Evolutionary conservation across 75 land plant genomes (phyloP).

Genomic region (Gnetum montanum): DNA sequence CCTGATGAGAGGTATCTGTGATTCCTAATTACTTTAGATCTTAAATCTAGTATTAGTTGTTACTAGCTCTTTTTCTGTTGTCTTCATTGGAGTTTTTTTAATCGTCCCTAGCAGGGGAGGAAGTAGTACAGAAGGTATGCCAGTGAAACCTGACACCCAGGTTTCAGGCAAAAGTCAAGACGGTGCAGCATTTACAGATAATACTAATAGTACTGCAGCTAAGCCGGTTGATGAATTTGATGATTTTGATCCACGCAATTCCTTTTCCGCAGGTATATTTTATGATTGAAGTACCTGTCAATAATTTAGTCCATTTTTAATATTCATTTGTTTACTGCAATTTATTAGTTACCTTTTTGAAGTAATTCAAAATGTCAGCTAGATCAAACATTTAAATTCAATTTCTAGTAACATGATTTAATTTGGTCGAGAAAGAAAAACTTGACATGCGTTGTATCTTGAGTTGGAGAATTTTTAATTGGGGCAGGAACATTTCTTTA

Average conservation of each 20-base stretch:
- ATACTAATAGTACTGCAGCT: constrained; percentile 15
- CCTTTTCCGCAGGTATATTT: constrained; percentile 36
- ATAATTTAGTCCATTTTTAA: too few relatives aligned
- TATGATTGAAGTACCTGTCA: too few relatives aligned
- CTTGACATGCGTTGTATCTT: too few relatives aligned
- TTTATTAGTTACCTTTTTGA: too few relatives aligned
- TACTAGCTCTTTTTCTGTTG: not conserved
- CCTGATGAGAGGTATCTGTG: constrained; percentile 43
- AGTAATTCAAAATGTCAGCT: too few relatives aligned
- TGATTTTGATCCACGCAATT: constrained; percentile 92
- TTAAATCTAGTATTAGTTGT: too few relatives aligned
- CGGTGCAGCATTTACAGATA: constrained; percentile 6
- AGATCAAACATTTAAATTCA: too few relatives aligned
- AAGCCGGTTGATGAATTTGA: constrained; percentile 41
- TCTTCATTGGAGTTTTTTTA: not conserved
- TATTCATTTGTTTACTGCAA: too few relatives aligned
- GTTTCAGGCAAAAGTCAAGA: constrained; percentile 6
- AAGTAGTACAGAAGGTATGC: constrained; percentile 32
- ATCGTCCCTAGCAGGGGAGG: constrained; percentile 29
- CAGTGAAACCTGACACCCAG: constrained; percentile 26
- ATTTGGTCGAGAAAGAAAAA: too few relatives aligned
- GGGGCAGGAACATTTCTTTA: too few relatives aligned
- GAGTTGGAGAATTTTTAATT: too few relatives aligned
- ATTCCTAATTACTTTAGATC: not conserved
- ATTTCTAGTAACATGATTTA: too few relatives aligned